Conservation (phyloP, 2,329 filamentous ascomycete species). For the Fusarium nisikadoi region DNA sequence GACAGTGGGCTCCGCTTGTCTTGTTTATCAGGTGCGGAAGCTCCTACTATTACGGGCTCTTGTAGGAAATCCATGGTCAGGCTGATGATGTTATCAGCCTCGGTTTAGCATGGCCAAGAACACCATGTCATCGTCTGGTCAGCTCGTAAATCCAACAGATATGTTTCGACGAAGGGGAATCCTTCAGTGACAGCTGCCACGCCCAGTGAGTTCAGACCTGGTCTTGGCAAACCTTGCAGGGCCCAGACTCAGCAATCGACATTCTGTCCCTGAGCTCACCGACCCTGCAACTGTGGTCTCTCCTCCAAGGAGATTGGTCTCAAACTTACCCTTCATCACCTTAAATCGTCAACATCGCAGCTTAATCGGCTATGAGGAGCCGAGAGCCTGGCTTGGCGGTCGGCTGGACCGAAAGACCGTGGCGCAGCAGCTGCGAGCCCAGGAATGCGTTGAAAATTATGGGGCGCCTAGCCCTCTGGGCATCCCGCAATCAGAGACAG, state of each 20-base stretch:
- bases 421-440: constrained; percentile 43
- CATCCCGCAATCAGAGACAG: constrained; percentile 39
- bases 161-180: constrained; percentile 23
- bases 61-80: neutral
- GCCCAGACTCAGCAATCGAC: constrained; percentile 23
- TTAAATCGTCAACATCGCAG: constrained; percentile 37
- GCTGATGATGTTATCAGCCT: neutral
- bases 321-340: constrained; percentile 29
- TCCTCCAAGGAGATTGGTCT: constrained; percentile 34
- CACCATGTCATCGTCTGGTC: constrained; percentile 6
- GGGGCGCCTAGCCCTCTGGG: constrained; percentile 39
- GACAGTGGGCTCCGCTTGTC: constrained; percentile 34
- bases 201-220: constrained; percentile 2
- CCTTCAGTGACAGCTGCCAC: constrained; percentile 32
- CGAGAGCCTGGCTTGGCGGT: constrained; percentile 47
- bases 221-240: constrained; percentile 32
- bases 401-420: constrained; percentile 45
- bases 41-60: constrained; percentile 4
- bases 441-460: constrained; percentile 44
- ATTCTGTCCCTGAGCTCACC: constrained; percentile 25
- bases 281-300: constrained; percentile 29
- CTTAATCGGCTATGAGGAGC: constrained; percentile 45
- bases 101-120: constrained; percentile 21
- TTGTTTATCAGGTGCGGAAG: constrained; percentile 2
- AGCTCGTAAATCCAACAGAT: constrained; percentile 17